Evolutionary conservation across 2,329 filamentous ascomycete genomes (phyloP), one percentile per base, ranked within the genome.

Genomic region (Diaporthe vaccinii): DNA sequence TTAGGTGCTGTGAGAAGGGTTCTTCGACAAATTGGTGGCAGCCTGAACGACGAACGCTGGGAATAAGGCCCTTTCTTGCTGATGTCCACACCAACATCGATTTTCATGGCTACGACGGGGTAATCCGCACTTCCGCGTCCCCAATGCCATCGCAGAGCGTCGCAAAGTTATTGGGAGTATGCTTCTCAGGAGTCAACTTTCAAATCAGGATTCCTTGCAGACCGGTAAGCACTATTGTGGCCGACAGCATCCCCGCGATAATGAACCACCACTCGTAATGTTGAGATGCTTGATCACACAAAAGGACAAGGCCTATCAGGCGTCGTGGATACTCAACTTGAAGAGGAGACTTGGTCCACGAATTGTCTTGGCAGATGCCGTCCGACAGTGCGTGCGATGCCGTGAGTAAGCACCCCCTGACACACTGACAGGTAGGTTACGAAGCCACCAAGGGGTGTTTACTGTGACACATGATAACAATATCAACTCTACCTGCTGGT

Each of bases 351-450:
- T 12, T 22, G 22, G 28, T 51, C 44, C 5, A 49, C 12, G 28
- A 25, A 9, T 5, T 51, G 62, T 34, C 44, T 68, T 68, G 41
- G 61, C 61, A 67, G 39, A 68, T 68, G 62, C 14, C 31, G 44
- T 53, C 62, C 44, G 44, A 68, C 31, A 25, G 31, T 68, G 22
- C 17, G 31, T 53, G 31, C 31, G 31, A 51, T n/a, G 17, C 44
- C 5, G 44, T 68, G 62, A 68, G 44, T 51, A 68, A 68, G 62
- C 62, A 53, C 62, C 44, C 62, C 7, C n/a, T 51, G 28, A 68
- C 28, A 51, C 31, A 6, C 51, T 15, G 3, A 36, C 44, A 49
- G 20, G 28, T 15, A 34, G 20, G 20, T 15, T 15, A 31, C 28
- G 61, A 46, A 46, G 39, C 59, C 15, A 44, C n/a, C 25, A 25